Evolutionary conservation across 1,284 basidiomycete species (phyloP), one percentile per base, ranked within the genome.

Genomic region (Rhodotorula sp.): DNA sequence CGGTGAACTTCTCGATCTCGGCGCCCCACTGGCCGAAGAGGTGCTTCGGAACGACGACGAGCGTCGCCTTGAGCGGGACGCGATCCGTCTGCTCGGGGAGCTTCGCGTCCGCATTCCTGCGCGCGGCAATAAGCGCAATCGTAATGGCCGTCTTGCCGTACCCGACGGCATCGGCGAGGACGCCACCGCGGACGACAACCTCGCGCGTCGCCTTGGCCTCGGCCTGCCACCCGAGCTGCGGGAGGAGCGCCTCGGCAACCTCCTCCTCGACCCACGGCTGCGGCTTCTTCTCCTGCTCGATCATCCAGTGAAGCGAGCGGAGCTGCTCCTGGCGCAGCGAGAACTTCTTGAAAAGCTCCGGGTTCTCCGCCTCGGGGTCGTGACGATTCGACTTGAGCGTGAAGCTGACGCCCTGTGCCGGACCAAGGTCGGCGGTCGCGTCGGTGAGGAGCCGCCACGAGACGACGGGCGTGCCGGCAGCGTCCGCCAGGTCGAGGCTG

Each of bases 131-230:
- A 66, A 97, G 85, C 19, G 90, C 94, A 32, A 97, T 86, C 1
- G 93, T 94, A 77, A 97, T 97, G 37, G 94, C 94, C 0, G 94
- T 97, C 83, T 97, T 97, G 46, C 94, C 94, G 80, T 97, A 97
- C 62, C 95, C 94, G 75, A 97, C 94, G 81, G 96, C 90, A 79
- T 97, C 94, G 15, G 95, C 95, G 59, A 97, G 87, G 64, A 97
- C 94, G 39, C 95, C 95, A 25, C 94, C 95, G 61, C 91, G 86
- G 36, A 97, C 83, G 72, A 84, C 85, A 64, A 92, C 86, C 0
- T 88, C 86, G 34, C 94, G 84, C 76, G 91, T 88, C 3, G 92
- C 94, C 61, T 91, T 90, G 61, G 91, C 94, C 81, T 97, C 94
- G 9, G 91, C 93, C 77, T 94, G 87, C 94, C 95, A 97, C 8